Evolutionary conservation across 2,329 filamentous ascomycete species (phyloP).

Genomic region (Fusarium aywerte): DNA sequence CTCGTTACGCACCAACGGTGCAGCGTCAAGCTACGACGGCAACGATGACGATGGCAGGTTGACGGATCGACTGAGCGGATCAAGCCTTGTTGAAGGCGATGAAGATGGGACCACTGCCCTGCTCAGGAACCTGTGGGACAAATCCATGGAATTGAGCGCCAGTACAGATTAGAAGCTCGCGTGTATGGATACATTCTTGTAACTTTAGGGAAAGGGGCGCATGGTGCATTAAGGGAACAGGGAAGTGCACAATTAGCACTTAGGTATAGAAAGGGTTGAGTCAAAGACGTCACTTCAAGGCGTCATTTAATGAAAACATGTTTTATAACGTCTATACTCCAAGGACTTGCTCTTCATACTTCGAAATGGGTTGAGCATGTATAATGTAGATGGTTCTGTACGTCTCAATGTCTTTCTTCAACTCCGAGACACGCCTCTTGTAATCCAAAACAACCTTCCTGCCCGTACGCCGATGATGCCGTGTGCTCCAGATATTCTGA

Average conservation of each 20-base stretch:
- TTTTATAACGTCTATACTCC: background rate
- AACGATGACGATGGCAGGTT: conserved; percentile 57
- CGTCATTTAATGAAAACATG: conserved; percentile 9
- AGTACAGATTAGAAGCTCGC: conserved; percentile 51
- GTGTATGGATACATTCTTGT: conserved; percentile 13
- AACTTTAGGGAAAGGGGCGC: conserved; percentile 18
- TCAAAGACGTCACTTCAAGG: conserved; percentile 16
- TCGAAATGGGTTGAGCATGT: background rate
- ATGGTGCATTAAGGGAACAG: conserved; percentile 15
- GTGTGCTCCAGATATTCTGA: background rate
- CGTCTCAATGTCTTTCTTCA: conserved; percentile 10
- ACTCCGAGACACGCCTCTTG: conserved; percentile 5
- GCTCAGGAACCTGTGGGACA: conserved; percentile 71
- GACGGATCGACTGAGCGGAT: conserved; percentile 60
- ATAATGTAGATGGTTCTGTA: conserved; percentile 2
- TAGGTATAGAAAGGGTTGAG: conserved; percentile 20
- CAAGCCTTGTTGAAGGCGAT: conserved; percentile 60
- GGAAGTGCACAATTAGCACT: conserved; percentile 30
- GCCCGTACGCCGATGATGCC: conserved; percentile 34
- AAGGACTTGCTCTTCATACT: background rate
- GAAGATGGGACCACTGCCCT: conserved; percentile 63
- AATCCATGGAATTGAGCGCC: conserved; percentile 66
- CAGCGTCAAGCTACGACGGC: conserved; percentile 59
- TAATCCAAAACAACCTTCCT: background rate
- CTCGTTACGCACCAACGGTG: conserved; percentile 54